Percentiles rank a stretch among this genome's conserved stretches.
These are phyloP conservation scores for Oxalis stricta DNA, from an alignment of 441 rosid species.

Conservation along the genomic window DNA sequence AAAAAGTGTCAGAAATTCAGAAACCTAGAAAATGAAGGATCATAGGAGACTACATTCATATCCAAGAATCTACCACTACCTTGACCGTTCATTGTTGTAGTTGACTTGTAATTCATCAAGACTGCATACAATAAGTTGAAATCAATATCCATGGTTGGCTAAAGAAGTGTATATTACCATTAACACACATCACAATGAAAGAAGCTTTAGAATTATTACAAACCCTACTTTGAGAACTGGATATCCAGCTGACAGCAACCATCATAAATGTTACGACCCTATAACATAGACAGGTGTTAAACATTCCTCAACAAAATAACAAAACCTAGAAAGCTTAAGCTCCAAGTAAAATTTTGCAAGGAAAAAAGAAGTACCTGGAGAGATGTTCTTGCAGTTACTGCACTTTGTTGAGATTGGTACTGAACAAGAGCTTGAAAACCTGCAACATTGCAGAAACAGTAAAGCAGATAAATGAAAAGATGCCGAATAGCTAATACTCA, in stretches of 20 bases:
- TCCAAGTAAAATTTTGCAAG: background rate
- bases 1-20: conserved; percentile 4
- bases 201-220: background rate
- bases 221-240: conserved; percentile 83
- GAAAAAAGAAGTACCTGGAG: conserved; percentile 50
- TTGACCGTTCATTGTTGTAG: conserved; percentile 93
- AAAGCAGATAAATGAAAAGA: conserved; percentile 4
- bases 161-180: too few species aligned
- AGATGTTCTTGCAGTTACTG: conserved; percentile 69
- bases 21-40: conserved; percentile 1
- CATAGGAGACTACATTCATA: conserved; percentile 4
- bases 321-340: background rate
- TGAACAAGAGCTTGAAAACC: conserved; percentile 98
- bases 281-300: conserved; percentile 8
- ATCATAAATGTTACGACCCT: conserved; percentile 97
- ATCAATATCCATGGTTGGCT: conserved; percentile 7
- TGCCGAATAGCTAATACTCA: background rate
- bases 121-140: conserved; percentile 31
- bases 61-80: conserved; percentile 26
- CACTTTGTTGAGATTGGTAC: conserved; percentile 61
- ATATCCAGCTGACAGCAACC: conserved; percentile 98
- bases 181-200: conserved; percentile 1
- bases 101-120: conserved; percentile 97
- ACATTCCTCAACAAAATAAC: conserved; percentile 7
- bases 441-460: conserved; percentile 18